Conservation (phyloP, 208 protist genomes). For the Acanthamoeba culbertsoni region DNA sequence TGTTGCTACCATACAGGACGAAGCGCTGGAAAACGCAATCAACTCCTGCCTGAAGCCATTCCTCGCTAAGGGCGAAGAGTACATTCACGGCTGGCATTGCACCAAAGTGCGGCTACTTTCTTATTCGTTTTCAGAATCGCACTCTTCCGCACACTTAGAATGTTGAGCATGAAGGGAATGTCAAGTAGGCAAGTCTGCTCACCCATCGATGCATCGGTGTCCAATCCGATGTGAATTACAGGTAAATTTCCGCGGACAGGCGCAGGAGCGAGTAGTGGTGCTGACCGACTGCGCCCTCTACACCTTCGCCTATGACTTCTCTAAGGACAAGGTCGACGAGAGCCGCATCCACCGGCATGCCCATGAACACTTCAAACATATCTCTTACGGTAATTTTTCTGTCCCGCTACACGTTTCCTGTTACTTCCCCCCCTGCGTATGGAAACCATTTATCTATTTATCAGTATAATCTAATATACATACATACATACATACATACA, state of each 20-base stretch:
- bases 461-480: no score
- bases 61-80: not conserved
- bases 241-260: not conserved
- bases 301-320: slow-evolving; percentile 55
- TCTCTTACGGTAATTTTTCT: not conserved
- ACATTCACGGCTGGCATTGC: slow-evolving; percentile 26
- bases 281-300: slow-evolving; percentile 21
- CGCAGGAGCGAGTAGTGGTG: slow-evolving; percentile 46
- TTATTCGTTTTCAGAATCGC: not conserved
- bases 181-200: not conserved
- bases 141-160: not conserved
- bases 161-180: not conserved
- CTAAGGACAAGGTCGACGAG: not conserved
- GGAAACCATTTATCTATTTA: no score
- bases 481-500: no score
- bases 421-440: no score
- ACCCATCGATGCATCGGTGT: no score
- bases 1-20: not conserved
- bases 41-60: not conserved
- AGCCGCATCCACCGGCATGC: not conserved
- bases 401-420: not conserved
- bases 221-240: not conserved
- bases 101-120: not conserved
- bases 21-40: not conserved
- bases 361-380: not conserved